These are phyloP conservation scores for Aulographum hederae DNA, from an alignment of 2,329 filamentous ascomycete species.

Conservation along the genomic window DNA sequence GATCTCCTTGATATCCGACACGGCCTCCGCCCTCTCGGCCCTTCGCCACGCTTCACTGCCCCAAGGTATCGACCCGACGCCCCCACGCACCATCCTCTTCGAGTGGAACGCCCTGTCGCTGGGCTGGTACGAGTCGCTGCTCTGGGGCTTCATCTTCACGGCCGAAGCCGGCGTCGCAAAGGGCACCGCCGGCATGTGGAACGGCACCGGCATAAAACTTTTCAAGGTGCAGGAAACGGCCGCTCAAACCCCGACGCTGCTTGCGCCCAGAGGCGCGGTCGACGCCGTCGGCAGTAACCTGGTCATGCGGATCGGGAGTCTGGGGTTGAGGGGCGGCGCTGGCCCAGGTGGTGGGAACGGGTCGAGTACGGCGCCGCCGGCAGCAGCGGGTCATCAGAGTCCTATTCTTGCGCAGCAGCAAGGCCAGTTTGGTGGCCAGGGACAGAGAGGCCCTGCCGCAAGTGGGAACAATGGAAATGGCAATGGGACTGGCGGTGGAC, in stretches of 20 bases:
- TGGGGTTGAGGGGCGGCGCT: conserved; percentile 42
- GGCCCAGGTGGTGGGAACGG: background rate
- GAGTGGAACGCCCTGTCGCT: conserved; percentile 83
- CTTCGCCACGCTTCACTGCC: conserved; percentile 46
- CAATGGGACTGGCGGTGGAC: background rate
- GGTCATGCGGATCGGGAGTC: conserved; percentile 66
- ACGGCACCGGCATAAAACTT: conserved; percentile 69
- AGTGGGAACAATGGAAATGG: background rate
- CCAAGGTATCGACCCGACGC: conserved; percentile 54
- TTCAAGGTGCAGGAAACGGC: conserved; percentile 81
- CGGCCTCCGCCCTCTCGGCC: conserved; percentile 23
- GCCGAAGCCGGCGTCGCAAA: conserved; percentile 76
- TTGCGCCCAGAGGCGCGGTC: conserved; percentile 75
- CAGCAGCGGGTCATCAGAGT: too few species aligned
- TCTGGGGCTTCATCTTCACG: conserved; percentile 88
- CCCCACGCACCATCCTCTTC: conserved; percentile 69
- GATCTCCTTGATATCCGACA: conserved; percentile 16
- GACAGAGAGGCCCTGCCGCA: background rate
- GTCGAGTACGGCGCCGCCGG: background rate
- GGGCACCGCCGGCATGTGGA: conserved; percentile 86
- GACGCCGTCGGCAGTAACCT: conserved; percentile 86
- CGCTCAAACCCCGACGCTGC: conserved; percentile 59
- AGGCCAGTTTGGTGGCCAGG: too few species aligned
- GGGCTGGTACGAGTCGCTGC: conserved; percentile 86
- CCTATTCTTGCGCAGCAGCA: too few species aligned